phyloP scores from a whole-genome alignment of 2,329 filamentous ascomycete species.

The Davidsoniella eucalypti region DNA sequence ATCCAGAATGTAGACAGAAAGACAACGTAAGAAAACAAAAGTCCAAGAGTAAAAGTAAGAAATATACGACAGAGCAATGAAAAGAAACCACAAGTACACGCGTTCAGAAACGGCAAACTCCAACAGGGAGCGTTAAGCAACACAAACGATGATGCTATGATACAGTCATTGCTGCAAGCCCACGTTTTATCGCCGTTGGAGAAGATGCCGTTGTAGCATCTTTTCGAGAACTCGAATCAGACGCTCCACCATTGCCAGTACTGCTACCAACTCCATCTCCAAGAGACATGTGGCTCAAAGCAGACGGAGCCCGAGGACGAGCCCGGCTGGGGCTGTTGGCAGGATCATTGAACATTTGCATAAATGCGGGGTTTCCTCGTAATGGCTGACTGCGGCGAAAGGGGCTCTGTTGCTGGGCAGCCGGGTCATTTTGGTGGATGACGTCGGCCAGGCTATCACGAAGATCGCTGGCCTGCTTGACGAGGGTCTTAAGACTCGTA shows the following conservation, averaged over 20 bases:
- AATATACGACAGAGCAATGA: not conserved
- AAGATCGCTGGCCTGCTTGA: slow-evolving; percentile 43
- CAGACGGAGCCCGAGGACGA: not conserved
- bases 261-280: not conserved
- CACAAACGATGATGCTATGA: too few relatives aligned
- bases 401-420: slow-evolving; percentile 25
- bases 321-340: slow-evolving; percentile 16
- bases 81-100: not conserved
- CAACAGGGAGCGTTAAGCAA: too few relatives aligned
- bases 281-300: not conserved
- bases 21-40: not conserved
- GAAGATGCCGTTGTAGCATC: not conserved
- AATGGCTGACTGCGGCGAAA: slow-evolving; percentile 28
- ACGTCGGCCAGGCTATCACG: slow-evolving; percentile 43
- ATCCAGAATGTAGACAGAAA: too few relatives aligned
- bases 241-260: too few relatives aligned
- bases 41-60: not conserved
- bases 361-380: slow-evolving; percentile 43
- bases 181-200: too few relatives aligned
- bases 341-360: slow-evolving; percentile 47
- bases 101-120: not conserved
- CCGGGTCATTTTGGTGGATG: slow-evolving; percentile 41
- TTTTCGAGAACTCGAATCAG: not conserved
- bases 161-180: too few relatives aligned
- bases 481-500: slow-evolving; percentile 49